Conservation (phyloP, 176 grass and related monocot species). For the Hsuehochloa calcarea region DNA sequence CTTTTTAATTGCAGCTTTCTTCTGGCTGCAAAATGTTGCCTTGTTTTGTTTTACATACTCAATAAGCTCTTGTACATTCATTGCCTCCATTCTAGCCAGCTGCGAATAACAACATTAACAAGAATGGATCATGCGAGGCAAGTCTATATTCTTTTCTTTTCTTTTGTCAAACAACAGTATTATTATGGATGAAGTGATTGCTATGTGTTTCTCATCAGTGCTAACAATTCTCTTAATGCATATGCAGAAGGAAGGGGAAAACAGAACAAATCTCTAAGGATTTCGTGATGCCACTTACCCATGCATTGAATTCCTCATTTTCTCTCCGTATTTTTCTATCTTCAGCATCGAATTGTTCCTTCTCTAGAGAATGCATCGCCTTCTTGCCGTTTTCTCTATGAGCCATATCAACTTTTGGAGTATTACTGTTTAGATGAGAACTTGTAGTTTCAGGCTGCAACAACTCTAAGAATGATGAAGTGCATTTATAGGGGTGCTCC, state of each 20-base stretch:
- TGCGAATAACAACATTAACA: not conserved
- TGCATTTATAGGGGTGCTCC: not conserved
- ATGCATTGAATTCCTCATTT: not conserved
- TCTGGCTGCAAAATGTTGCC: not conserved
- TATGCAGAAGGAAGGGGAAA: not conserved
- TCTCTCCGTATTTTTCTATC: not conserved
- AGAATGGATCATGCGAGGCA: not conserved
- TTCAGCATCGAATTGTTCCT: not conserved
- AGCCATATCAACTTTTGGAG: not conserved
- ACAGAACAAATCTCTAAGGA: not conserved
- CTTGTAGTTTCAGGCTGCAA: not conserved
- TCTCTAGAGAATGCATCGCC: not conserved
- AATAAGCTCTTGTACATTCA: not conserved
- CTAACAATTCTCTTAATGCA: not conserved
- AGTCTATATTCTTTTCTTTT: not conserved
- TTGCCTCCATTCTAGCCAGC: not conserved
- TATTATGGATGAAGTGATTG: not conserved
- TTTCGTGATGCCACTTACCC: constrained; percentile 8
- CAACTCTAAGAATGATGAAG: not conserved
- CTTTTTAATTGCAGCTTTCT: constrained; percentile 8
- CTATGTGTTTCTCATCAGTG: not conserved
- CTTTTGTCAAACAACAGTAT: not conserved
- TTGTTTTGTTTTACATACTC: not conserved
- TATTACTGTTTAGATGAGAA: not conserved
- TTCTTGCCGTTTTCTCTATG: not conserved